Evolutionary conservation across 2,329 filamentous ascomycete species (phyloP), one percentile per base, ranked within the genome.

Genomic region (Colletotrichum incanum): DNA sequence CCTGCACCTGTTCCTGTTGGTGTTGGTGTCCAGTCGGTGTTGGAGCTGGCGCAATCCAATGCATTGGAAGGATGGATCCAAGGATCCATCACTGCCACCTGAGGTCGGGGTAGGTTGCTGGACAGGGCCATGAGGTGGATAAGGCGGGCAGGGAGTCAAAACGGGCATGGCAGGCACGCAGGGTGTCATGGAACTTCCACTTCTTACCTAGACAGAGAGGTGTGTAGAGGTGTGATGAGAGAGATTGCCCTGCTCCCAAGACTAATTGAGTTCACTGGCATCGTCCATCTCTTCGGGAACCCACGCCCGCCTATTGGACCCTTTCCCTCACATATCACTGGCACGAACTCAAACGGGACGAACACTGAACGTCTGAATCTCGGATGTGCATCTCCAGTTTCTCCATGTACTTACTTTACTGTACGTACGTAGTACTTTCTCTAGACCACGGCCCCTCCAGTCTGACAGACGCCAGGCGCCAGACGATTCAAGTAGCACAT

Each of bases 31-130:
- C 28, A 43, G 67, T 71, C 49, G 67, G 39, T 70, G 43, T 45
- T 16, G 50, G 28, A 34, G 65, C 43, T 45, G 65, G 68, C 45
- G 68, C 55, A 58, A 41, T 54, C 61, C 61, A 52, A 28, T 11
- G 37, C 37, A 37, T 67, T 67, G 55, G 65, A 65, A 55, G 50
- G 49, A 65, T 55, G 37, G 37, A 16, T 47, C 28, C 26, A 18
- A 34, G 64, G 56, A 67, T 68, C 68, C 65, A 54, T 72, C 37
- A 47, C 58, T 69, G 52, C 65, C 43, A 72, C 69, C 49, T 60
- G 59, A 72, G 52, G 69, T 63, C 58, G 65, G 65, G 69, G 69
- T 69, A 54, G 50, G 7, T 39, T 56, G 65, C 26, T 37, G 60
- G 49, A 18, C 63, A 59, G 63, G 58, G 66, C n/a, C 54, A 37